Percentiles rank a stretch among this genome's conserved stretches.
These are phyloP conservation scores for Fraxinus nigra DNA, from an alignment of 305 asterid species.

Conservation along the genomic window DNA sequence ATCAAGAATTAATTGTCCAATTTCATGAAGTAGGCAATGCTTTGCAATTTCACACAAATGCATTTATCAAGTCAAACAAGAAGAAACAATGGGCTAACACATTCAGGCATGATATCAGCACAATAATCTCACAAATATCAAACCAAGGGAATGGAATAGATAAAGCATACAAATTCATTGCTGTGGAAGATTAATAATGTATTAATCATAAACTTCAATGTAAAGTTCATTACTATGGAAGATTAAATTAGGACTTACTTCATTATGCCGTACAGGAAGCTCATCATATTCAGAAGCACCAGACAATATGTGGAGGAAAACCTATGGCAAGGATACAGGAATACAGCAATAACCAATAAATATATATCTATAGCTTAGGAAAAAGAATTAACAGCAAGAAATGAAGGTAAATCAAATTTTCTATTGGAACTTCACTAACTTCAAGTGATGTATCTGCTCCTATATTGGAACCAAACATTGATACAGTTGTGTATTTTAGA, in stretches of 20 bases:
- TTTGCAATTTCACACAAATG: slow-evolving; percentile 17
- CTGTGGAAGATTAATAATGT: background rate
- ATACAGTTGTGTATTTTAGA: slow-evolving; percentile 85
- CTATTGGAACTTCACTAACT: slow-evolving; percentile 47
- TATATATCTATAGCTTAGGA: slow-evolving; percentile 1
- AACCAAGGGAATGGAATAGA: background rate
- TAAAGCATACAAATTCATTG: background rate
- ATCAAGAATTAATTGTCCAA: slow-evolving; percentile 3
- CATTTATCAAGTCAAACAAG: slow-evolving; percentile 7
- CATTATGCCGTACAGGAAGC: slow-evolving; percentile 98
- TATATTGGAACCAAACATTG: slow-evolving; percentile 93
- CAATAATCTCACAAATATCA: background rate
- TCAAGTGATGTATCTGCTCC: slow-evolving; percentile 91
- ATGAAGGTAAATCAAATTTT: background rate
- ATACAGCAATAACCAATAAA: slow-evolving; percentile 14
- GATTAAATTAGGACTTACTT: slow-evolving; percentile 51
- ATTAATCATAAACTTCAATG: background rate
- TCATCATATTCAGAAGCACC: slow-evolving; percentile 99
- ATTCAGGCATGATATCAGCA: slow-evolving; percentile 5
- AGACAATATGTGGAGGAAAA: slow-evolving; percentile 77
- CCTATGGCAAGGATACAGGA: slow-evolving; percentile 44
- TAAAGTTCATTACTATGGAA: background rate
- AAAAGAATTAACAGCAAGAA: background rate
- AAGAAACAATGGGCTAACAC: background rate
- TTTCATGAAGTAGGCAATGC: slow-evolving; percentile 1